Percentiles rank a stretch among this genome's conserved stretches.
These are phyloP conservation scores for Thalassiosira pacifica DNA, from an alignment of 352 stramenopile genomes.

Conservation along the genomic window DNA sequence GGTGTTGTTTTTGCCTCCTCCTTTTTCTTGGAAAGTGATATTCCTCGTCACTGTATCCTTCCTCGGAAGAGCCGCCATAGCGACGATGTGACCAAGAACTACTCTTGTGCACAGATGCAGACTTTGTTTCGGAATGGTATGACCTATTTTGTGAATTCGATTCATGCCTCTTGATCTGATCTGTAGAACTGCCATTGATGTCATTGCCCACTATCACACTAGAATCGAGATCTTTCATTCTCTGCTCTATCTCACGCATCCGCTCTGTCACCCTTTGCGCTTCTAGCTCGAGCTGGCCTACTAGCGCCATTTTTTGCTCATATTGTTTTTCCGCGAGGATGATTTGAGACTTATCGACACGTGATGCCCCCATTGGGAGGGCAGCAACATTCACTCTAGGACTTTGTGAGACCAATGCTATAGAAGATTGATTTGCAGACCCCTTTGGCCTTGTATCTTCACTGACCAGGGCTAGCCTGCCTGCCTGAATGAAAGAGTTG, in stretches of 20 bases:
- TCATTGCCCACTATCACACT: slow-evolving; percentile 7
- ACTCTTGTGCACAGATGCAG: slow-evolving; percentile 28
- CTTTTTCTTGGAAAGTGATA: slow-evolving; percentile 26
- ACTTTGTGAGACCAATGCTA: slow-evolving; percentile 14
- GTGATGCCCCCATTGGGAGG: neutral
- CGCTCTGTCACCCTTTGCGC: slow-evolving; percentile 40
- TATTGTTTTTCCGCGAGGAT: slow-evolving; percentile 51
- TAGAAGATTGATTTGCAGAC: slow-evolving; percentile 9
- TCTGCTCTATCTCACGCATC: slow-evolving; percentile 54
- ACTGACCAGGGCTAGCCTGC: neutral
- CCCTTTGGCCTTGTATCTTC: neutral
- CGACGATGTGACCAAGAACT: slow-evolving; percentile 15
- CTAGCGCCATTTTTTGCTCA: slow-evolving; percentile 51
- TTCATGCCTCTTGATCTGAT: slow-evolving; percentile 28
- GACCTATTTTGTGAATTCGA: slow-evolving; percentile 11
- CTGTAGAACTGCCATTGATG: slow-evolving; percentile 6
- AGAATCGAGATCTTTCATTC: slow-evolving; percentile 41
- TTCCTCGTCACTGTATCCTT: slow-evolving; percentile 39
- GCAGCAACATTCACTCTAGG: neutral
- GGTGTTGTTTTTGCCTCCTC: slow-evolving; percentile 11
- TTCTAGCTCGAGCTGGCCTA: slow-evolving; percentile 51
- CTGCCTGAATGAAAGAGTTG: neutral
- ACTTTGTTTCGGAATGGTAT: slow-evolving; percentile 33
- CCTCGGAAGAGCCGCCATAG: slow-evolving; percentile 38
- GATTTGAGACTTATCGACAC: slow-evolving; percentile 21